phyloP scores from a whole-genome alignment of 768 basidiomycete species.

The Cytidiella melzeri region DNA sequence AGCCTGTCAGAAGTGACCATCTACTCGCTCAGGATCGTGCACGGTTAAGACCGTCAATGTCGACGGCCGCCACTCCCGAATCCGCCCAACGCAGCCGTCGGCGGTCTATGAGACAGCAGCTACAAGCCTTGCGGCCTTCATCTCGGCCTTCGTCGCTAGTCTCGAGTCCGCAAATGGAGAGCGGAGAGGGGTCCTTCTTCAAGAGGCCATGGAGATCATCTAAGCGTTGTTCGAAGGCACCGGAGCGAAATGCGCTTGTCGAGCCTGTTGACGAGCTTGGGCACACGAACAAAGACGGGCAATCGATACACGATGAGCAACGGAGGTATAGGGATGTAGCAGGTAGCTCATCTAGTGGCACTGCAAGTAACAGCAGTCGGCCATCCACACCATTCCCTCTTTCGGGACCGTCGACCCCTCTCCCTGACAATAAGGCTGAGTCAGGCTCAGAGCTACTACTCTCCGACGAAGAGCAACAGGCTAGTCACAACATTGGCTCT shows the following conservation, averaged over 20 bases:
- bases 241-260: slow-evolving; percentile 8
- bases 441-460: slow-evolving; percentile 2
- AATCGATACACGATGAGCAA: slow-evolving; percentile 13
- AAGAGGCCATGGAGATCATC: slow-evolving; percentile 27
- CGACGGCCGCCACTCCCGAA: not conserved
- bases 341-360: not conserved
- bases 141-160: slow-evolving; percentile 10
- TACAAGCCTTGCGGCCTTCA: slow-evolving; percentile 16
- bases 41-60: slow-evolving; percentile 2
- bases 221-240: slow-evolving; percentile 29
- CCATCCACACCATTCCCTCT: slow-evolving; percentile 2
- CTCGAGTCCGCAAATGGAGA: slow-evolving; percentile 3
- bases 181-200: slow-evolving; percentile 6
- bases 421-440: not conserved
- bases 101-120: slow-evolving; percentile 17
- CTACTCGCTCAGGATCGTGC: not conserved
- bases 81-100: slow-evolving; percentile 16
- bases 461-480: slow-evolving; percentile 3
- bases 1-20: not conserved
- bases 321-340: slow-evolving; percentile 1
- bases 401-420: slow-evolving; percentile 1
- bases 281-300: slow-evolving; percentile 15
- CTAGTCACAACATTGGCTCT: slow-evolving; percentile 1
- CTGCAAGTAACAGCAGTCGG: slow-evolving; percentile 3
- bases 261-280: slow-evolving; percentile 14